Conservation (phyloP, 2,329 filamentous ascomycete species). For the Ascochyta clinopodiicola region DNA sequence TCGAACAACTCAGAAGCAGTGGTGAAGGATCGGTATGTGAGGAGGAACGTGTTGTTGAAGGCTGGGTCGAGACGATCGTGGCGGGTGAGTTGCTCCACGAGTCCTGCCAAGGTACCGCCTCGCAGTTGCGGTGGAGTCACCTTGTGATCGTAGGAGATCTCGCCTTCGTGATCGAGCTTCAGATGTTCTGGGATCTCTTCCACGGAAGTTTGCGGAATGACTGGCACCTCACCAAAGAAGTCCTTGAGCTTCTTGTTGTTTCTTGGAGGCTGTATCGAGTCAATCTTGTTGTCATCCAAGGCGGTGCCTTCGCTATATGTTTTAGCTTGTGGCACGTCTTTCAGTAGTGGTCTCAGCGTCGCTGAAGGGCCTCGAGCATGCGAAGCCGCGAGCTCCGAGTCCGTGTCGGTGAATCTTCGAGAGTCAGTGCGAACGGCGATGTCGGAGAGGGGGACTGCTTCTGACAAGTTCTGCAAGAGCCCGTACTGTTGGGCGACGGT, state of each 20-base stretch:
- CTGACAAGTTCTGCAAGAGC: conserved; percentile 84
- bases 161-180: conserved; percentile 83
- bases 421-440: conserved; percentile 32
- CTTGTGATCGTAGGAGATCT: conserved; percentile 90
- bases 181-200: conserved; percentile 87
- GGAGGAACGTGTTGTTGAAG: conserved; percentile 97
- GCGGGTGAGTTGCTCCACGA: conserved; percentile 93
- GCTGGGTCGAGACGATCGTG: conserved; percentile 94
- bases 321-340: conserved; percentile 64
- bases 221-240: conserved; percentile 60
- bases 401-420: conserved; percentile 54
- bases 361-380: conserved; percentile 41
- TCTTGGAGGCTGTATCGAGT: conserved; percentile 47
- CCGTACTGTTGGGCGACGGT: conserved; percentile 88
- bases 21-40: conserved; percentile 96
- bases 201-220: conserved; percentile 55
- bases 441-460: conserved; percentile 67
- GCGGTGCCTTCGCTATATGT: conserved; percentile 68
- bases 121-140: conserved; percentile 76
- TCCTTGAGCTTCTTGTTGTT: conserved; percentile 58
- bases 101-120: conserved; percentile 83
- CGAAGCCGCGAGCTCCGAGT: conserved; percentile 42
- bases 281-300: conserved; percentile 39
- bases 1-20: conserved; percentile 90
- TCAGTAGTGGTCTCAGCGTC: conserved; percentile 56